These are phyloP conservation scores for Yarrowia galli DNA, from an alignment of 1,139 yeast species.

Conservation along the genomic window DNA sequence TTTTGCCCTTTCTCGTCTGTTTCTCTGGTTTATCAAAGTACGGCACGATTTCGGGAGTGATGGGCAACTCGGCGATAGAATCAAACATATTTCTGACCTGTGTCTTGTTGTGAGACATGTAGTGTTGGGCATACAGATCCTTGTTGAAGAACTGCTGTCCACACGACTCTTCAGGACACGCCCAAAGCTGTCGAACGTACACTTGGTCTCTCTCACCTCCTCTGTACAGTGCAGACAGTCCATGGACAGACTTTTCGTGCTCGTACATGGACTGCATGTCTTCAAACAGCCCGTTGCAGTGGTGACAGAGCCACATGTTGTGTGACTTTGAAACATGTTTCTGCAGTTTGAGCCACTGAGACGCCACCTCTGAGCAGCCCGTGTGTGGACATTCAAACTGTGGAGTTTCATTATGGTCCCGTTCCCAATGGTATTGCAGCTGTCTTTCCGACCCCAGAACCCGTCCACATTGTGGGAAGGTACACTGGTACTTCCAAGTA, in stretches of 20 bases:
- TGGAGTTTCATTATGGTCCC: constrained; percentile 48
- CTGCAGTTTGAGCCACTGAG: constrained; percentile 80
- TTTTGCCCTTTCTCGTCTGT: not conserved
- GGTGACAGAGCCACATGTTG: constrained; percentile 68
- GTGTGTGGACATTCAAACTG: constrained; percentile 56
- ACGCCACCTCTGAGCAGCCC: constrained; percentile 69
- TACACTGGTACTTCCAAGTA: constrained; percentile 47
- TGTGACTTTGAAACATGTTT: constrained; percentile 75
- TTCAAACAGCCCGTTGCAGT: constrained; percentile 77
- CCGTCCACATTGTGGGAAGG: constrained; percentile 49
- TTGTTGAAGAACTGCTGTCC: not conserved
- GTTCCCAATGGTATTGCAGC: constrained; percentile 49
- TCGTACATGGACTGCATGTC: constrained; percentile 50
- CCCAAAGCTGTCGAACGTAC: not conserved
- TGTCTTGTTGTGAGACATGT: not conserved
- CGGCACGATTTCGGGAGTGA: constrained; percentile 8
- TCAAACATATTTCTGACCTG: not conserved
- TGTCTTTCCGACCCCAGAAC: constrained; percentile 49
- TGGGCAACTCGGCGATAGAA: not conserved
- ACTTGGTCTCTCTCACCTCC: not conserved
- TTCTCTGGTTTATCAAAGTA: constrained; percentile 22
- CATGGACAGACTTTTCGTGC: constrained; percentile 62
- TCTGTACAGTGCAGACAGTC: constrained; percentile 11
- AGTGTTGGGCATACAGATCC: not conserved
- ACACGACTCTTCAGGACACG: constrained; percentile 27